phyloP scores from a whole-genome alignment of 1,284 basidiomycete genomes.

The Sporisorium iseilematis-ciliati region DNA sequence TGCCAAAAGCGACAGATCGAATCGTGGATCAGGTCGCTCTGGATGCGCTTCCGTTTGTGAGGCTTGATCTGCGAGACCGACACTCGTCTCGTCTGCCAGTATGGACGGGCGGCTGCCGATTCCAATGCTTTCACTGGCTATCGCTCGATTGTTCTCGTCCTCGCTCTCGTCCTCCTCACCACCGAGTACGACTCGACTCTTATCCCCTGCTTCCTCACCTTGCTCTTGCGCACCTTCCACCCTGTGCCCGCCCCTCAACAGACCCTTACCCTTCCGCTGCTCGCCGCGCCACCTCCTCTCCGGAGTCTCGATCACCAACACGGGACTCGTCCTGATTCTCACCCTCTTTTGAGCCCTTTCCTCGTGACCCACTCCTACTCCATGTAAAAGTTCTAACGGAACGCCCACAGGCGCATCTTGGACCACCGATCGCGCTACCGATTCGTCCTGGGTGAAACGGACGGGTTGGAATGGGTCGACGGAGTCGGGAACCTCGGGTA shows the following conservation, averaged over 20 bases:
- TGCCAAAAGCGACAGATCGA: too few species aligned
- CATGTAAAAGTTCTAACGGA: slow-evolving; percentile 20
- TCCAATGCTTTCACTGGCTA: too few species aligned
- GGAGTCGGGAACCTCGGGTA: slow-evolving; percentile 18
- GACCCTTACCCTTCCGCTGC: background rate
- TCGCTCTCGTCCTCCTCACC: slow-evolving; percentile 1
- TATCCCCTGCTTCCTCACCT: slow-evolving; percentile 9
- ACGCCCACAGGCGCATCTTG: slow-evolving; percentile 7
- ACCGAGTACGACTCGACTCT: slow-evolving; percentile 17
- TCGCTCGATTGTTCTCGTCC: background rate
- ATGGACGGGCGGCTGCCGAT: background rate
- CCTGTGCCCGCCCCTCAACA: too few species aligned
- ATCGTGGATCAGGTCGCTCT: too few species aligned
- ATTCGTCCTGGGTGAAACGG: background rate
- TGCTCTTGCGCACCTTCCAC: background rate
- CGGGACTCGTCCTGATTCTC: slow-evolving; percentile 24
- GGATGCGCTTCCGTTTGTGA: too few species aligned
- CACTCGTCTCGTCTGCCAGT: background rate
- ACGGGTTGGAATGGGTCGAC: slow-evolving; percentile 11
- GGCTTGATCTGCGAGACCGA: too few species aligned
- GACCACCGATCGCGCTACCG: slow-evolving; percentile 9
- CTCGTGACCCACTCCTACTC: background rate
- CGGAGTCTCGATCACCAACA: slow-evolving; percentile 34
- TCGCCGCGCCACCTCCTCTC: background rate
- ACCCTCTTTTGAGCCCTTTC: slow-evolving; percentile 19